phyloP scores from a whole-genome alignment of 768 basidiomycete genomes.

The Boletus rubroflammeus region DNA sequence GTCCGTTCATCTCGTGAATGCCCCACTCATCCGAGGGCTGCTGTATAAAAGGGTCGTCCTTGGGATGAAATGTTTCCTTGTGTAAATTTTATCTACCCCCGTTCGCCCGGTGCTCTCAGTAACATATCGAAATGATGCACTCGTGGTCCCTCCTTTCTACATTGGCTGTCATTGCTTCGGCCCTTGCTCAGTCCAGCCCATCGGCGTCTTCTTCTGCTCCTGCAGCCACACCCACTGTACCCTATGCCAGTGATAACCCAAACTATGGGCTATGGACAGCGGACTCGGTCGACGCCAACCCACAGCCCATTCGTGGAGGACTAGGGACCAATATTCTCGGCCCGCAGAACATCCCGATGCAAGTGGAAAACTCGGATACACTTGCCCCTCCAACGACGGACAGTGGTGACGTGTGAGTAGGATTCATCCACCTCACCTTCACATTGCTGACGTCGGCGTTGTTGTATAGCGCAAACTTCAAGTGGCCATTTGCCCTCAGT shows the following conservation, averaged over 20 bases:
- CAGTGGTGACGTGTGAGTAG: slow-evolving; percentile 43
- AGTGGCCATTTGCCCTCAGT: slow-evolving; percentile 63
- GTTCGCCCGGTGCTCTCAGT: slow-evolving; percentile 10
- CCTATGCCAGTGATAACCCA: slow-evolving; percentile 43
- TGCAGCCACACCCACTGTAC: slow-evolving; percentile 40
- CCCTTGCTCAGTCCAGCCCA: slow-evolving; percentile 15
- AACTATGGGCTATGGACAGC: slow-evolving; percentile 43
- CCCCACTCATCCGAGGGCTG: not conserved
- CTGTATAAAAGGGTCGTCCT: slow-evolving; percentile 23
- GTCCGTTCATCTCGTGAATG: not conserved
- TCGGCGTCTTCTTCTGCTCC: slow-evolving; percentile 28
- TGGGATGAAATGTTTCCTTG: not conserved
- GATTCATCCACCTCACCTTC: not conserved
- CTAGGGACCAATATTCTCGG: slow-evolving; percentile 50
- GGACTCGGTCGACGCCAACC: slow-evolving; percentile 21
- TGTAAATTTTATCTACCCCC: slow-evolving; percentile 21
- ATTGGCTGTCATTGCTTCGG: slow-evolving; percentile 19
- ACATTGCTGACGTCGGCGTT: not conserved
- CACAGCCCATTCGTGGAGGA: slow-evolving; percentile 42
- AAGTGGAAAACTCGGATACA: slow-evolving; percentile 53
- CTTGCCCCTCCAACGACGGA: slow-evolving; percentile 65
- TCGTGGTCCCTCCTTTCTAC: slow-evolving; percentile 30
- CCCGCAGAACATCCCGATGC: slow-evolving; percentile 53
- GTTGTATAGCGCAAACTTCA: slow-evolving; percentile 41
- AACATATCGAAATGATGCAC: slow-evolving; percentile 19